phyloP scores from a whole-genome alignment of 2,329 filamentous ascomycete genomes.

The Lanzia echinophila region DNA sequence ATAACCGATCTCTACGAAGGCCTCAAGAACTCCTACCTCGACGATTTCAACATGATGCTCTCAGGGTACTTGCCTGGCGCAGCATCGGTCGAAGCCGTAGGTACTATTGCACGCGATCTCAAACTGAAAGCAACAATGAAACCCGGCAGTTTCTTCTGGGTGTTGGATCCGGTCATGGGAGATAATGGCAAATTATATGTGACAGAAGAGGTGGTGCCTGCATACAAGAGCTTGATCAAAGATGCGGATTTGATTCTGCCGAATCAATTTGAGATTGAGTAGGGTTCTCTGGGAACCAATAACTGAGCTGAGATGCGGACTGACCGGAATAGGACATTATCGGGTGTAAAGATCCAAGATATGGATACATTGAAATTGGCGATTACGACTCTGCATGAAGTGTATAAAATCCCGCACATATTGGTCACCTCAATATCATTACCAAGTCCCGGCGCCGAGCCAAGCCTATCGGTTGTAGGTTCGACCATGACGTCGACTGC shows the following conservation, averaged over 20 bases:
- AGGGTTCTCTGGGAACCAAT: conserved; percentile 30
- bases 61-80: conserved; percentile 92
- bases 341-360: conserved; percentile 75
- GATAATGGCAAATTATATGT: conserved; percentile 92
- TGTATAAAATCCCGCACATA: conserved; percentile 75
- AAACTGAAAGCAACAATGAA: conserved; percentile 54
- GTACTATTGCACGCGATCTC: conserved; percentile 74
- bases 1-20: conserved; percentile 81
- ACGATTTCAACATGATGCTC: conserved; percentile 88
- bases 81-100: conserved; percentile 75
- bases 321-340: conserved; percentile 57
- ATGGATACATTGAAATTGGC: conserved; percentile 65
- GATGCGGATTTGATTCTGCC: conserved; percentile 88
- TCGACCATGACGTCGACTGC: conserved; percentile 62
- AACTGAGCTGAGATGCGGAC: neutral
- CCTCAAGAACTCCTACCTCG: conserved; percentile 73
- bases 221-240: conserved; percentile 72
- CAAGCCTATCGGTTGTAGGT: conserved; percentile 65
- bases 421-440: conserved; percentile 84
- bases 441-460: conserved; percentile 43
- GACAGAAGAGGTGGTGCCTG: conserved; percentile 81
- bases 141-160: conserved; percentile 88
- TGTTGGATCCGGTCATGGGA: conserved; percentile 96
- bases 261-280: conserved; percentile 98
- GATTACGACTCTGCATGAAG: conserved; percentile 69